Base-by-base conservation (phyloP, 140 eudicot genomes). In the Ambrosia hybrid region DNA sequence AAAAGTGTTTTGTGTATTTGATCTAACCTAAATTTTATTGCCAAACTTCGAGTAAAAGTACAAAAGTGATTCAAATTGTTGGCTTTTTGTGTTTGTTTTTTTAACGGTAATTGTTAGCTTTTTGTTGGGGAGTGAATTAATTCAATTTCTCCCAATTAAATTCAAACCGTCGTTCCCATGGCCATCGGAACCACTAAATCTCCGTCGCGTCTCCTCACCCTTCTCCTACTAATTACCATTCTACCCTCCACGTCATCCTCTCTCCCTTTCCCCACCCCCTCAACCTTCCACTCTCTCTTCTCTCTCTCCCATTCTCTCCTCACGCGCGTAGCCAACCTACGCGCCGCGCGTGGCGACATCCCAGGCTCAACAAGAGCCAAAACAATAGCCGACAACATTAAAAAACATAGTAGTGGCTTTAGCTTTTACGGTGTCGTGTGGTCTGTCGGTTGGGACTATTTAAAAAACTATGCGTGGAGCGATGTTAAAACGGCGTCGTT, bases 261-360 rank as follows among this genome's bases (percentile, higher is more conserved):
- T 10, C 43, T 79, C 53, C 51, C 87, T 12, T 53, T 81, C 72
- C 67, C 80, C 56, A 53, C 77, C 10, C 34, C 77, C 65, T 55
- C 91, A 70, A 65, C 70, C 59, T 76, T 84, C 81, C 89, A 73
- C 3, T 10, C 85, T 57, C 84, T 90, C 63, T 48, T 85, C 79
- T 85, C 95, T 48, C 85, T 90, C 56, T 77, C 96, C 56, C 95
- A 88, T 77, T 84, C 95, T 17, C 89, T 91, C 80, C 26, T 70
- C 67, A 51, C 82, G 59, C 96, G 97, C 84, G 95, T 91, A 71
- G 82, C 97, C 85, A 85, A 70, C 73, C 88, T 84, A 79, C 96
- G 97, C 67, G 81, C 75, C 65, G 71, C 91, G 16, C 96, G 97
- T 37, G 97, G 96, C 45, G 97, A 88, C 78, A 4, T 34, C 64